Evolutionary conservation across 2,329 filamentous ascomycete genomes (phyloP).

Genomic region (Phaeophleospora eucalypticola): DNA sequence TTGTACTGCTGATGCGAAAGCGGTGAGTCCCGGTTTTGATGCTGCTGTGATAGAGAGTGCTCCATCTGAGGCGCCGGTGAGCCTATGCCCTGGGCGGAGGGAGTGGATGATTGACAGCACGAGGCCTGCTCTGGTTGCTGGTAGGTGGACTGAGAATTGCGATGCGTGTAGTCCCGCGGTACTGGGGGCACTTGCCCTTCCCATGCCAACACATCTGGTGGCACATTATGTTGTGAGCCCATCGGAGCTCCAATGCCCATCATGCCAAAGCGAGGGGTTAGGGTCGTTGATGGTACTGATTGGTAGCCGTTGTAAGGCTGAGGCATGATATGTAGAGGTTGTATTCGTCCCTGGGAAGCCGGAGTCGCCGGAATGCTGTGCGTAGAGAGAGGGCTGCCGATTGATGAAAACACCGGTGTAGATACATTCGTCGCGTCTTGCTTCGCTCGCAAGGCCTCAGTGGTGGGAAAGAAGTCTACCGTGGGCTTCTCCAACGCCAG

Average conservation of each 20-base stretch:
- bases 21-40: conserved; percentile 8
- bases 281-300: conserved; percentile 8
- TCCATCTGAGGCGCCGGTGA: conserved; percentile 10
- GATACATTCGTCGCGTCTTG: conserved; percentile 12
- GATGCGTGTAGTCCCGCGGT: conserved; percentile 18
- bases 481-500: conserved; percentile 28
- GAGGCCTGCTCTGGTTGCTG: conserved; percentile 16
- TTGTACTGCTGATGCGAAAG: background rate
- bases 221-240: conserved; percentile 16
- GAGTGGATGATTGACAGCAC: conserved; percentile 25
- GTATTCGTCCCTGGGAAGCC: conserved; percentile 6
- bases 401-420: conserved; percentile 16
- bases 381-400: conserved; percentile 11
- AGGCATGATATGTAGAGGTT: conserved; percentile 12
- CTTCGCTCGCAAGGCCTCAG: conserved; percentile 26
- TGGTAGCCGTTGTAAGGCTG: conserved; percentile 15
- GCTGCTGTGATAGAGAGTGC: conserved; percentile 5
- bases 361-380: conserved; percentile 19
- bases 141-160: conserved; percentile 10
- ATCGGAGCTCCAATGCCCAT: conserved; percentile 30
- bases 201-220: conserved; percentile 26
- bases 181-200: conserved; percentile 22
- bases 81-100: conserved; percentile 8
- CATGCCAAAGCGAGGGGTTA: conserved; percentile 30
- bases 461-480: conserved; percentile 27